These are phyloP conservation scores for Medicago arabica DNA, from an alignment of 306 rosid species.

Conservation along the genomic window DNA sequence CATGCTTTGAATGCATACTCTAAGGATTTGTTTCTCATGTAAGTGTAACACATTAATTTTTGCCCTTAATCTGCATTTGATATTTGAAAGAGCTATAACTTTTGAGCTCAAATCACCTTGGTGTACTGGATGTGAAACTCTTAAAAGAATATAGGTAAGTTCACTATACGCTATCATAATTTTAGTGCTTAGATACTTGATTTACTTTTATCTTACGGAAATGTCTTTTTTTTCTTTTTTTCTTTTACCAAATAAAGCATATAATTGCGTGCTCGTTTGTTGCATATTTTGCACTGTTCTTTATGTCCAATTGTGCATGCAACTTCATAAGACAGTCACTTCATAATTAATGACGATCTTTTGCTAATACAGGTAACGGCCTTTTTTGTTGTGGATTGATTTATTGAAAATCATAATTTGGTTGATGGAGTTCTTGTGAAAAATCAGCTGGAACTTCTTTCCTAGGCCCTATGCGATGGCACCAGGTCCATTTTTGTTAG, in stretches of 20 bases:
- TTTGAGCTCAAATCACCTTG: slow-evolving; percentile 38
- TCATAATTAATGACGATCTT: slow-evolving; percentile 14
- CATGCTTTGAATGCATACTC: too few relatives aligned
- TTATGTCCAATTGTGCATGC: slow-evolving; percentile 11
- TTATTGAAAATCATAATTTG: slow-evolving; percentile 39
- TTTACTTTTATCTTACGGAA: not conserved
- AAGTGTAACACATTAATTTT: not conserved
- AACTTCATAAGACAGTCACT: slow-evolving; percentile 14
- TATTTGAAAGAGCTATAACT: slow-evolving; percentile 46
- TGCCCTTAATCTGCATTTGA: slow-evolving; percentile 37
- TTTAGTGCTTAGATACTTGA: slow-evolving; percentile 25
- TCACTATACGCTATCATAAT: slow-evolving; percentile 31
- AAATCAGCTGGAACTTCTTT: slow-evolving; percentile 34
- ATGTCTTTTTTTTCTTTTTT: too few relatives aligned
- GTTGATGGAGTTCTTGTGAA: slow-evolving; percentile 37
- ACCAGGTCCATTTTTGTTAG: slow-evolving; percentile 30
- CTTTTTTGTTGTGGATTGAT: slow-evolving; percentile 40
- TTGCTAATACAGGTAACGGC: too few relatives aligned
- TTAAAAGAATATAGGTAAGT: slow-evolving; percentile 49
- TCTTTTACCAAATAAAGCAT: too few relatives aligned
- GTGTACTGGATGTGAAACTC: slow-evolving; percentile 42
- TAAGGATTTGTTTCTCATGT: not conserved
- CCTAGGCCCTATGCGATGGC: too few relatives aligned
- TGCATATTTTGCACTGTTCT: not conserved
- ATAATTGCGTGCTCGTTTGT: too few relatives aligned